Conservation (phyloP, 768 basidiomycete species). For the Zangia roseola region DNA sequence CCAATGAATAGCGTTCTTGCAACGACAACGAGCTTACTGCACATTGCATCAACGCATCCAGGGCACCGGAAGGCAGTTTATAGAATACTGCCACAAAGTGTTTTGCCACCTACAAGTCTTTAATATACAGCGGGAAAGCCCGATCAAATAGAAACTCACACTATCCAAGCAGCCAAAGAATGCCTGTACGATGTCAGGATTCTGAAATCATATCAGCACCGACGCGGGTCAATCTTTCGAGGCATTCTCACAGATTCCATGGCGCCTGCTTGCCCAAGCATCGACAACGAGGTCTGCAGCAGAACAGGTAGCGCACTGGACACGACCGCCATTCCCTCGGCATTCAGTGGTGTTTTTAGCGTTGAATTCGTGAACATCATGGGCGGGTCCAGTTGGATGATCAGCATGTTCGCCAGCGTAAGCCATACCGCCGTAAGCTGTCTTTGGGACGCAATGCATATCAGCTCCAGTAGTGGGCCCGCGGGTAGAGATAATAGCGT, state of each 20-base stretch:
- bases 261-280: conserved; percentile 54
- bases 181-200: conserved; percentile 88
- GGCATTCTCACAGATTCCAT: conserved; percentile 63
- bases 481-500: conserved; percentile 82
- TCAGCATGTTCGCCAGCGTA: conserved; percentile 73
- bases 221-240: neutral
- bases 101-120: conserved; percentile 41
- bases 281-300: conserved; percentile 53
- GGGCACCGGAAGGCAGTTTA: conserved; percentile 56
- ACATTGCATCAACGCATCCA: conserved; percentile 70
- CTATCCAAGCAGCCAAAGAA: conserved; percentile 84
- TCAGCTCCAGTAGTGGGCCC: conserved; percentile 75
- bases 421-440: conserved; percentile 85
- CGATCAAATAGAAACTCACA: conserved; percentile 38
- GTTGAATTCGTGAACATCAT: conserved; percentile 36
- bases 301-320: conserved; percentile 54
- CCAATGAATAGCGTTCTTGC: conserved; percentile 84
- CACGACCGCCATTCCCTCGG: conserved; percentile 58
- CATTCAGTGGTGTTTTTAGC: conserved; percentile 50
- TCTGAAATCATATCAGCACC: conserved; percentile 43
- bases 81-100: conserved; percentile 63
- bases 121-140: neutral
- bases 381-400: conserved; percentile 81
- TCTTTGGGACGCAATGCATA: conserved; percentile 68
- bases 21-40: conserved; percentile 63